phyloP scores from a whole-genome alignment of 2,329 filamentous ascomycete genomes.

The Penicillium sp. region DNA sequence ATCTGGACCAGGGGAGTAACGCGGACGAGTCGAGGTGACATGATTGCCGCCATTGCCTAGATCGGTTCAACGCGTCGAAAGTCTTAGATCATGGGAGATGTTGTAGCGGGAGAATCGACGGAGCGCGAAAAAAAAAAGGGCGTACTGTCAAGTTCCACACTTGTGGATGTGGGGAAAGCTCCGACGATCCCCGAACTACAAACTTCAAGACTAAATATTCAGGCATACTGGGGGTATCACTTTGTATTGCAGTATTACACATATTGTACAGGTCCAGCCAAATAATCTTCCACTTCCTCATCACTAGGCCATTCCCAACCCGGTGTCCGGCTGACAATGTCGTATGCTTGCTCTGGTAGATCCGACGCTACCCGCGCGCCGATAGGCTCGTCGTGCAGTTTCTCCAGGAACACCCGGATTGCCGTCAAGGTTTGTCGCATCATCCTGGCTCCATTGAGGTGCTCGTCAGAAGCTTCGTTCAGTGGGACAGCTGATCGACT shows the following conservation, averaged over 20 bases:
- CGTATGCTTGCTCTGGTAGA: conserved; percentile 31
- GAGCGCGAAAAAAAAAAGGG: background rate
- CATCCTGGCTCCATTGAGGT: conserved; percentile 34
- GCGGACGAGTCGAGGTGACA: conserved; percentile 31
- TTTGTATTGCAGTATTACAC: conserved; percentile 17
- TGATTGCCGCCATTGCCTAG: conserved; percentile 17
- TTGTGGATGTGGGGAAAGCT: conserved; percentile 23
- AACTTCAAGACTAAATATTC: background rate
- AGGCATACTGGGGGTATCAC: too few relatives aligned
- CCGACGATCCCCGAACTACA: conserved; percentile 19
- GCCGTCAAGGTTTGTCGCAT: conserved; percentile 40
- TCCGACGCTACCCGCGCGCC: conserved; percentile 22
- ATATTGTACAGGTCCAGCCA: background rate
- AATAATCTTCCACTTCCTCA: conserved; percentile 37
- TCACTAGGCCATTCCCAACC: conserved; percentile 41
- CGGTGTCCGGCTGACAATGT: conserved; percentile 32
- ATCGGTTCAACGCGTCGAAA: background rate
- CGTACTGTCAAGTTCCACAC: conserved; percentile 2
- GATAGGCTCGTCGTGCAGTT: conserved; percentile 21
- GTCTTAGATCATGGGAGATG: conserved; percentile 6
- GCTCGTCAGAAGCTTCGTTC: conserved; percentile 32
- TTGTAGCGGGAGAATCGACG: background rate
- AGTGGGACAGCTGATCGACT: conserved; percentile 29
- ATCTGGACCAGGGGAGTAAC: conserved; percentile 20
- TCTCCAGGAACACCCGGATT: conserved; percentile 38